Evolutionary conservation across 306 rosid species (phyloP).

Genomic region (Rosa lucieae): DNA sequence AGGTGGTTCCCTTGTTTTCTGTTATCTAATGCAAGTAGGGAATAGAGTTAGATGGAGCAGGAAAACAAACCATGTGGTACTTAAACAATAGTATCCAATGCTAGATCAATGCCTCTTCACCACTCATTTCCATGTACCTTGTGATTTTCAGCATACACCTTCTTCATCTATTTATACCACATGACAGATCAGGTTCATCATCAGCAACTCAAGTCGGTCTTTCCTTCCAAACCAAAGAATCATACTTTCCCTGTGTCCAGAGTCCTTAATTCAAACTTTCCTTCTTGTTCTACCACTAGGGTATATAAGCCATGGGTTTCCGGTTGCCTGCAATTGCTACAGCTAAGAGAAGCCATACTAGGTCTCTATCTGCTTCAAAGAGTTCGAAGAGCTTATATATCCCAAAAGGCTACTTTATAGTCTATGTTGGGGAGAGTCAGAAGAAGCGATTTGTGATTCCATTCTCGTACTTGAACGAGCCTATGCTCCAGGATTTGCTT

Average conservation of each 20-base stretch:
- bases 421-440: too few species aligned
- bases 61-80: neutral
- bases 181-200: neutral
- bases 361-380: neutral
- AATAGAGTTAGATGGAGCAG: neutral
- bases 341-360: neutral
- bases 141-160: neutral
- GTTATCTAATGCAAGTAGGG: too few species aligned
- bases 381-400: neutral
- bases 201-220: constrained; percentile 12
- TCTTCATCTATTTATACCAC: neutral
- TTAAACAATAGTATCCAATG: too few species aligned
- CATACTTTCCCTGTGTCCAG: neutral
- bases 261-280: neutral
- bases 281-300: neutral
- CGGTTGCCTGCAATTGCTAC: neutral
- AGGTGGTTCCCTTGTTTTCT: too few species aligned
- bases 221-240: neutral
- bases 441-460: too few species aligned
- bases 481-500: too few species aligned
- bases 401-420: constrained; percentile 20
- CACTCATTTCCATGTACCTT: constrained; percentile 5
- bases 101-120: neutral
- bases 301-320: neutral
- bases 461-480: too few species aligned